phyloP scores from a whole-genome alignment of 1,139 yeast species.

The Yamadazyma taylorii region DNA sequence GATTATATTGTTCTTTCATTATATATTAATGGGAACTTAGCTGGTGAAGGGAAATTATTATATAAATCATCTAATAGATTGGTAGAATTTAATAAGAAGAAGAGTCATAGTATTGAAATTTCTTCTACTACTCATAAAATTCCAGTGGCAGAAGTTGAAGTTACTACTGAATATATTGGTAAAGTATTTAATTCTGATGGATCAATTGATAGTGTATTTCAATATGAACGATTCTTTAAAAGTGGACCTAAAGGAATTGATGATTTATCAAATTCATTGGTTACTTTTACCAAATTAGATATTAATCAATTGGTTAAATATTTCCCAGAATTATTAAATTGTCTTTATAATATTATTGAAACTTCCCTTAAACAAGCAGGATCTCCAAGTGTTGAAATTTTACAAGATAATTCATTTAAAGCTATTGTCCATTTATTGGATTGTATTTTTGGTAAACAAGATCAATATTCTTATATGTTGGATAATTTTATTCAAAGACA shows the following conservation, averaged over 20 bases:
- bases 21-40: conserved; percentile 60
- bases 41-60: conserved; percentile 54
- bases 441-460: conserved; percentile 64
- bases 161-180: conserved; percentile 70
- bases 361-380: conserved; percentile 22
- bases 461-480: conserved; percentile 57
- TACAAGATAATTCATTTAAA: conserved; percentile 46
- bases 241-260: conserved; percentile 45
- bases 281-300: conserved; percentile 43
- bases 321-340: conserved; percentile 51
- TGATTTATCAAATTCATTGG: conserved; percentile 42
- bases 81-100: conserved; percentile 42
- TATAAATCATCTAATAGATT: conserved; percentile 43
- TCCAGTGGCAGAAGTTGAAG: conserved; percentile 53
- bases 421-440: conserved; percentile 62
- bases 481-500: conserved; percentile 44
- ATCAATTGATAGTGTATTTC: conserved; percentile 57
- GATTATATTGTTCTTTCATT: conserved; percentile 62
- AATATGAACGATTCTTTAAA: conserved; percentile 52
- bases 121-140: conserved; percentile 32
- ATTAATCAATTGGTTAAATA: conserved; percentile 50
- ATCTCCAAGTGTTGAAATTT: conserved; percentile 32
- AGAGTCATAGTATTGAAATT: conserved; percentile 37
- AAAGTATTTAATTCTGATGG: conserved; percentile 61
- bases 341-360: conserved; percentile 44